Evolutionary conservation across 306 rosid species (phyloP).

Genomic region (Cyamopsis tetragonoloba): DNA sequence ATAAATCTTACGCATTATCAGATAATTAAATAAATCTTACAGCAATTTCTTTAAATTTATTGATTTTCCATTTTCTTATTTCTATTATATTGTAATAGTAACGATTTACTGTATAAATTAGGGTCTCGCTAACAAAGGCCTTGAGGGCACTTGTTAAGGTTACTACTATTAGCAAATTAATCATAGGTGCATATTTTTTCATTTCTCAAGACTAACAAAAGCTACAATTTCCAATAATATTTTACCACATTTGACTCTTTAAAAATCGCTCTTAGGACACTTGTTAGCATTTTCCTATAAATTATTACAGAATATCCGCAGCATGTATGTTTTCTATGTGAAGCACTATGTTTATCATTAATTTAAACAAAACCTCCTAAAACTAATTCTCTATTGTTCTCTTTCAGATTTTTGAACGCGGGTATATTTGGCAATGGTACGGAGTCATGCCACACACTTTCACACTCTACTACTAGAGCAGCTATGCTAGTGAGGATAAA

Average conservation of each 20-base stretch:
- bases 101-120: too few species aligned
- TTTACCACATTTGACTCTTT: too few species aligned
- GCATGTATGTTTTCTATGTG: background rate
- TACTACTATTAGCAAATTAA: too few species aligned
- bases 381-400: background rate
- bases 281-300: too few species aligned
- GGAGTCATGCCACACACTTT: conserved; percentile 58
- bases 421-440: conserved; percentile 77
- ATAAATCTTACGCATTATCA: too few species aligned
- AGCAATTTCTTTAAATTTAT: background rate
- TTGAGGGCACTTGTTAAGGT: too few species aligned
- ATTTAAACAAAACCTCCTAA: background rate
- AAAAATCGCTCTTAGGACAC: too few species aligned
- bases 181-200: too few species aligned
- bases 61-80: background rate
- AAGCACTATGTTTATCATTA: background rate
- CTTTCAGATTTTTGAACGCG: conserved; percentile 68
- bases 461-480: conserved; percentile 68
- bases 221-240: too few species aligned
- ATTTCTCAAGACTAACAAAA: too few species aligned
- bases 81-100: background rate
- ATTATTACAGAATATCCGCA: background rate
- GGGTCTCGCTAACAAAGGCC: too few species aligned
- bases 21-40: too few species aligned
- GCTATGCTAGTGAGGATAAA: conserved; percentile 84